Percentiles rank a stretch among this genome's conserved stretches.
phyloP scores from a whole-genome alignment of 371 early-diverging fungal species.

The Gilbertella persicaria region DNA sequence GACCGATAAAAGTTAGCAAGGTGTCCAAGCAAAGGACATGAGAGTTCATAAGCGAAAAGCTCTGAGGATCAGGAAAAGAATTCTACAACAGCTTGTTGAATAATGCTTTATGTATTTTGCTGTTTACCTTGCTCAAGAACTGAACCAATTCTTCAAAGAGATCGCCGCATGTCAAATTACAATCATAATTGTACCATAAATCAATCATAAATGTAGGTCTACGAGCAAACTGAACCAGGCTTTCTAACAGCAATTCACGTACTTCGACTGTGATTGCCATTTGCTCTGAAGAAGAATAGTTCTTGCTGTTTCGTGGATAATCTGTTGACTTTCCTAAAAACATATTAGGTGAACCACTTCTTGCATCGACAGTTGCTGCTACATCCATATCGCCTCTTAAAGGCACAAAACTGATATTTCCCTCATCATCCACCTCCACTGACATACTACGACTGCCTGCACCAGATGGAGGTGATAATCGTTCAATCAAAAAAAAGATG shows the following conservation, averaged over 20 bases:
- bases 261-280: slow-evolving; percentile 70
- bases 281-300: slow-evolving; percentile 42
- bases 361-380: slow-evolving; percentile 16
- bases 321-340: slow-evolving; percentile 31
- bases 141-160: slow-evolving; percentile 86
- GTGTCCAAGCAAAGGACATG: slow-evolving; percentile 81
- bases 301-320: slow-evolving; percentile 26
- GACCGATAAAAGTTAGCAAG: slow-evolving; percentile 73
- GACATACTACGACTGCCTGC: slow-evolving; percentile 34
- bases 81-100: slow-evolving; percentile 45
- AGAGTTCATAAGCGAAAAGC: slow-evolving; percentile 62
- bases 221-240: slow-evolving; percentile 71
- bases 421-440: slow-evolving; percentile 46
- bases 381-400: slow-evolving; percentile 1
- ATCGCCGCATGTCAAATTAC: slow-evolving; percentile 77
- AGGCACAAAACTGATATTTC: slow-evolving; percentile 32
- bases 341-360: slow-evolving; percentile 48
- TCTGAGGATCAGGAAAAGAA: slow-evolving; percentile 74
- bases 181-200: slow-evolving; percentile 94
- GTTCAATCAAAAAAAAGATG: slow-evolving; percentile 75
- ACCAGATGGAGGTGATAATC: slow-evolving; percentile 53
- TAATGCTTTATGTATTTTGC: background rate
- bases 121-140: slow-evolving; percentile 62
- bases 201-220: slow-evolving; percentile 80
- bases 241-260: slow-evolving; percentile 81